Base-by-base conservation (phyloP, 2,329 filamentous ascomycete genomes). In the Fusarium graminum region DNA sequence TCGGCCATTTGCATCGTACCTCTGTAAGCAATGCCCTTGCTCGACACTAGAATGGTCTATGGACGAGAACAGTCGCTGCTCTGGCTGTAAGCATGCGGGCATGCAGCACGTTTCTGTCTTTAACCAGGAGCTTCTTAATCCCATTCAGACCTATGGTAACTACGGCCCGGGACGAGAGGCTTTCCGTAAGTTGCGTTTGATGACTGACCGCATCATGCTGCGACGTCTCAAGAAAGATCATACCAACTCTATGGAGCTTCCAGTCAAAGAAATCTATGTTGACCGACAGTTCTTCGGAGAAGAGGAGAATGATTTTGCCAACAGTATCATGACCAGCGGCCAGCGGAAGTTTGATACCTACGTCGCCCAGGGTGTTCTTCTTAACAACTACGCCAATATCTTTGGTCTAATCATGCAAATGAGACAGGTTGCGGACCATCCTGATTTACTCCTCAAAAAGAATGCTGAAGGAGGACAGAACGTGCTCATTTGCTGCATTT, bases 371-470 rank as follows among this genome's bases (percentile, higher is more conserved):
- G 94, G 93, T 81, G 94, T 98, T 19, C 88, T 99, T 78, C 86
- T 99, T 63, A 93, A 98, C 83, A 97, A 97, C 76, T 98, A 98
- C 71, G 95, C 95, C 81, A 99, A 99, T 77, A 98, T 99, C 68
- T 99, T 99, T 73, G 94, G 94, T 74, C 85, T 99, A 54, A 97
- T 99, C 74, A 98, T 98, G 93, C 94, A 97, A 78, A 98, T 99
- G 94, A 91, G 95, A 54, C 95, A 99, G 80, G 92, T 97, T 26
- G 93, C 95, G 9, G 95, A 99, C 69, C 95, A 99, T 75, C 95
- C 95, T 0, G 95, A 99, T 79, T 80, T 99, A 34, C 91, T 99
- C 46, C 80, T 98, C 63, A 96, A 94, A 81, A 97, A 95, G 80
- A 88, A 94, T 64, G 86, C 86, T 4, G 89, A 93, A 69, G 92